A percentile compares a stretch with the other conserved stretches of the same genome.
Conservation (phyloP, 208 protist genomes). For the Polymyxa betae region DNA sequence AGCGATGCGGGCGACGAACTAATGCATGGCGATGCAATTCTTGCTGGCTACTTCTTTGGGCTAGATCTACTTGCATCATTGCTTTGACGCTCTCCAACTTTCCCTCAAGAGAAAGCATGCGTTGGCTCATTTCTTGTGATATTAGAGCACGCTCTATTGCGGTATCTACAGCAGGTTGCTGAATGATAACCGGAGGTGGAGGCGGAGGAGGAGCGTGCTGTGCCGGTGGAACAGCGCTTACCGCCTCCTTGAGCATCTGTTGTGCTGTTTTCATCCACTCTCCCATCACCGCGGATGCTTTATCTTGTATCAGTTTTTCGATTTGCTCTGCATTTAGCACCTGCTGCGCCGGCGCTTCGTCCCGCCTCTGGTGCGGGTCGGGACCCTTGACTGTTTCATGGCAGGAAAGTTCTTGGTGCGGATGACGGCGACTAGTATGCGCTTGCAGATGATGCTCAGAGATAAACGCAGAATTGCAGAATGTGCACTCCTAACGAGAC, state of each 20-base stretch:
- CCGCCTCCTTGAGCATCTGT: not conserved
- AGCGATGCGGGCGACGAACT: not conserved
- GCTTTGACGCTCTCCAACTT: constrained; percentile 31
- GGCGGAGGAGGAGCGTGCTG: not conserved
- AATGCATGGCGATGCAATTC: not conserved
- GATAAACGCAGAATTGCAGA: not conserved
- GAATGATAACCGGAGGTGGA: not conserved
- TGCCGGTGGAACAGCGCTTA: too few species aligned
- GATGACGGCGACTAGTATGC: constrained; percentile 24
- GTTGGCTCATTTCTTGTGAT: constrained; percentile 18
- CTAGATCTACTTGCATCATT: constrained; percentile 17
- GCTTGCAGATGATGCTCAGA: not conserved
- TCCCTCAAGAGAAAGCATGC: constrained; percentile 2
- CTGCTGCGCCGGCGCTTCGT: too few species aligned
- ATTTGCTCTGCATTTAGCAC: not conserved
- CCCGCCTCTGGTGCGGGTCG: not conserved
- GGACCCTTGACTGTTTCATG: not conserved
- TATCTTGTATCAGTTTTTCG: not conserved
- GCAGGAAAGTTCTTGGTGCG: not conserved
- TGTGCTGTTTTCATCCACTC: not conserved
- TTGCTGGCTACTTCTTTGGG: not conserved
- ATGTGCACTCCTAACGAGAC: not conserved
- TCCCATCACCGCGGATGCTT: not conserved
- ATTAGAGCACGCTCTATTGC: not conserved
- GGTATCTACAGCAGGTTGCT: not conserved